Evolutionary conservation across 2,329 filamentous ascomycete species (phyloP).

Genomic region (Zasmidium angulare): DNA sequence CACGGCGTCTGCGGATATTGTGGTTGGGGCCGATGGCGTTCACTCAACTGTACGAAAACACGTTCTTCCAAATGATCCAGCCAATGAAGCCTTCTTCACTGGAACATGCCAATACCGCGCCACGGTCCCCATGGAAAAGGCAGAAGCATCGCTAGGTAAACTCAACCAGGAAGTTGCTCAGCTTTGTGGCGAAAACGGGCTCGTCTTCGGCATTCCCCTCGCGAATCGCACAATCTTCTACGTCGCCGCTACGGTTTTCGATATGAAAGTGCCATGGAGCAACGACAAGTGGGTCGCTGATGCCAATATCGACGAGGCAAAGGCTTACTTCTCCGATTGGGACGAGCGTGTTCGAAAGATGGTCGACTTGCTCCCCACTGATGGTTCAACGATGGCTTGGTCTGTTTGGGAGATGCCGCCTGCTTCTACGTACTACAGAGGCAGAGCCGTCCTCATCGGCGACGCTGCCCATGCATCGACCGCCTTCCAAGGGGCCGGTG

Average conservation of each 20-base stretch:
- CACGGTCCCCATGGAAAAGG: conserved; percentile 54
- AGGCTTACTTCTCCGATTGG: conserved; percentile 5
- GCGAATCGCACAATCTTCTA: conserved; percentile 46
- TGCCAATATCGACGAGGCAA: conserved; percentile 5
- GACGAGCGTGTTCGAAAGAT: conserved; percentile 25
- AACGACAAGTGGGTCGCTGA: conserved; percentile 41
- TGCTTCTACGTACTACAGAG: conserved; percentile 39
- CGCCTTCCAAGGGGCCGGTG: conserved; percentile 40
- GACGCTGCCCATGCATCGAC: conserved; percentile 41
- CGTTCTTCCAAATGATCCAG: conserved; percentile 36
- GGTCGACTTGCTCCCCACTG: conserved; percentile 10
- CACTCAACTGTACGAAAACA: conserved; percentile 46
- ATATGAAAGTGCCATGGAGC: conserved; percentile 35
- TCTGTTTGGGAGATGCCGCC: conserved; percentile 42
- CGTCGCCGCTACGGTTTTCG: conserved; percentile 58
- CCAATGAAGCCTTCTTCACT: conserved; percentile 51
- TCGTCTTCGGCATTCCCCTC: conserved; percentile 52
- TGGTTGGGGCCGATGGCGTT: conserved; percentile 40
- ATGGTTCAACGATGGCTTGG: conserved; percentile 27
- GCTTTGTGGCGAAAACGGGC: conserved; percentile 11
- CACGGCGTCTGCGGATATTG: conserved; percentile 44
- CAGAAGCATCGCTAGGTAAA: conserved; percentile 19
- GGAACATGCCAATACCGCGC: conserved; percentile 62
- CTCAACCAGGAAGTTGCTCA: conserved; percentile 53
- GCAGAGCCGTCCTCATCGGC: conserved; percentile 44